These are phyloP conservation scores for Petunia axillaris DNA, from an alignment of 257 asterid species.

Conservation along the genomic window DNA sequence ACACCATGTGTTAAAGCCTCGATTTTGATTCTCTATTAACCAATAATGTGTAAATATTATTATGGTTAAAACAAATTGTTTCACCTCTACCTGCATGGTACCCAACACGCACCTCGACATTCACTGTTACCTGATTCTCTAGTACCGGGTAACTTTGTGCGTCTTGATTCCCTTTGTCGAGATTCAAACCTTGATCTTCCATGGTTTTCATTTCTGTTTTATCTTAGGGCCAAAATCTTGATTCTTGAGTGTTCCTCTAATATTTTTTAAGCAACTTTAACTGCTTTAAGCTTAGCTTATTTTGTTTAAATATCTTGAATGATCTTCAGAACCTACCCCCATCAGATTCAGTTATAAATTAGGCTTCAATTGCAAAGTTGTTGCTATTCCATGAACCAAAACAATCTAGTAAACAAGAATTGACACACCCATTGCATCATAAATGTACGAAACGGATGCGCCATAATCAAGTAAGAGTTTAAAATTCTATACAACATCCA, in stretches of 20 bases:
- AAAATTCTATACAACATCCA: neutral
- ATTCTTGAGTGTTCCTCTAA: neutral
- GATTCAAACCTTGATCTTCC: neutral
- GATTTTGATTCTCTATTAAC: constrained; percentile 16
- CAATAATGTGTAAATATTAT: neutral
- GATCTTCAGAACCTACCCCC: neutral
- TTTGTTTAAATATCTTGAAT: neutral
- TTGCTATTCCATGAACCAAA: neutral
- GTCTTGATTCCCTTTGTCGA: neutral
- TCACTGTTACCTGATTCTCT: too few relatives aligned
- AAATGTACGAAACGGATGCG: neutral
- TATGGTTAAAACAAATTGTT: neutral
- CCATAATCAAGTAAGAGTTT: neutral
- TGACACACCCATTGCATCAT: neutral
- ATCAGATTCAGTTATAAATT: neutral
- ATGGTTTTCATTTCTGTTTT: neutral
- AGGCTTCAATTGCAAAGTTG: neutral
- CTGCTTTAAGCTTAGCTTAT: constrained; percentile 10
- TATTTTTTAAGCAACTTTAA: neutral
- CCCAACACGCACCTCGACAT: neutral
- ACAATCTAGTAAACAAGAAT: neutral
- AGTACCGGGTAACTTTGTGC: neutral
- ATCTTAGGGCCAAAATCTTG: neutral
- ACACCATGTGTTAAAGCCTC: neutral
- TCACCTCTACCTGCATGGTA: neutral